Conservation (phyloP, 2,329 filamentous ascomycete species). For the Parasarocladium wereldwijsianum region DNA sequence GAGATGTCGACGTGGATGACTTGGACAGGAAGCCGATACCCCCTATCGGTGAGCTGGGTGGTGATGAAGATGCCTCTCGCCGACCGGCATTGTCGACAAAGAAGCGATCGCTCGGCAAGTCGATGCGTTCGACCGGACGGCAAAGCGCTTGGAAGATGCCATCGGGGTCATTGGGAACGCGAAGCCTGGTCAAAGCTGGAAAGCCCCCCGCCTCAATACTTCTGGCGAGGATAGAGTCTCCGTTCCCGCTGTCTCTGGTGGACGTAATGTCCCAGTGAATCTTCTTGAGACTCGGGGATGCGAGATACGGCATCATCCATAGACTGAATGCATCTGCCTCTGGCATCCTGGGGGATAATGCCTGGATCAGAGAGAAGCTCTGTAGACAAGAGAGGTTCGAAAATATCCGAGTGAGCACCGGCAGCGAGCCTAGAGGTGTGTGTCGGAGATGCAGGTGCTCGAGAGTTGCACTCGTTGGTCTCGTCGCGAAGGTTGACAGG, state of each 20-base stretch:
- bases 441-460: conserved; percentile 39
- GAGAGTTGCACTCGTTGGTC: conserved; percentile 28
- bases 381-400: conserved; percentile 35
- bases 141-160: conserved; percentile 57
- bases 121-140: conserved; percentile 40
- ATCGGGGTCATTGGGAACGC: conserved; percentile 54
- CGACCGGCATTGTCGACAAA: conserved; percentile 9
- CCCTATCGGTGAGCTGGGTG: conserved; percentile 10
- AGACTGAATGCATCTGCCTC: conserved; percentile 36
- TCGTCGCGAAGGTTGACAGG: conserved; percentile 40
- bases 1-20: conserved; percentile 20
- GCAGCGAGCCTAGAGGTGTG: conserved; percentile 38
- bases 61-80: conserved; percentile 1
- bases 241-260: conserved; percentile 25
- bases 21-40: conserved; percentile 13
- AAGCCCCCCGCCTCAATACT: conserved; percentile 49
- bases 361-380: conserved; percentile 39
- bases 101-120: conserved; percentile 35
- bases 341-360: conserved; percentile 37
- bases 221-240: conserved; percentile 45
- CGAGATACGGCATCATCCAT: conserved; percentile 50
- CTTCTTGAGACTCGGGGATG: conserved; percentile 33
- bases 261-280: conserved; percentile 53
- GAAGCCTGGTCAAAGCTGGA: conserved; percentile 42
- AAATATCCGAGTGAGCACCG: conserved; percentile 43